A percentile compares a stretch with the other conserved stretches of the same genome.
Conservation (phyloP, 2,329 filamentous ascomycete species). For the Ophiocordyceps camponoti-rufipedis region DNA sequence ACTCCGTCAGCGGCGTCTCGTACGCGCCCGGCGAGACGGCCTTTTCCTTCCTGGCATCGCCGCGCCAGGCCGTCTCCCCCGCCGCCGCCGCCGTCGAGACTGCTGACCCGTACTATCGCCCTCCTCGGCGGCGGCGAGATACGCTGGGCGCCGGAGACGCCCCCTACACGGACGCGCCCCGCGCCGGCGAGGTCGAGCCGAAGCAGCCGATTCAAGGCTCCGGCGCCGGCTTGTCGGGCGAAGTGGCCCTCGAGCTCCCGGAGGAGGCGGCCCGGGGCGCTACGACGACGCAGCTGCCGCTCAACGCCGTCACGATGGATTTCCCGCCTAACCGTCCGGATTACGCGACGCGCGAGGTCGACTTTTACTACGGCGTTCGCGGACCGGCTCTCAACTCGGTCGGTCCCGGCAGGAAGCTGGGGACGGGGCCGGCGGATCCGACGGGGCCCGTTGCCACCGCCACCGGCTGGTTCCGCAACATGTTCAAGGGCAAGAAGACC, state of each 20-base stretch:
- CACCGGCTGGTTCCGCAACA: conserved; percentile 67
- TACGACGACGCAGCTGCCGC: conserved; percentile 25
- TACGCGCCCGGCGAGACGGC: conserved; percentile 49
- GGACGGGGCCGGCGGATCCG: conserved; percentile 87
- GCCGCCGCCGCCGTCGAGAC: conserved; percentile 25
- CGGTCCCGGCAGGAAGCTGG: conserved; percentile 63
- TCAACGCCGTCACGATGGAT: conserved; percentile 10
- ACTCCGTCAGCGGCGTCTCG: conserved; percentile 30
- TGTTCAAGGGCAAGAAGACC: conserved; percentile 59
- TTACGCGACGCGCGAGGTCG: conserved; percentile 85
- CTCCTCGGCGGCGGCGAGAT: conserved; percentile 53
- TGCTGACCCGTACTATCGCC: conserved; percentile 74
- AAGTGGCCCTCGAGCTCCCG: conserved; percentile 20
- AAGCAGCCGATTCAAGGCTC: conserved; percentile 19
- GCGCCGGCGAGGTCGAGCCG: conserved; percentile 12
- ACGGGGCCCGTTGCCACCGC: conserved; percentile 82
- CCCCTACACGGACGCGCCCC: conserved; percentile 12
- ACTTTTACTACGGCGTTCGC: conserved; percentile 90
- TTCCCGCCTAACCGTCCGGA: conserved; percentile 49
- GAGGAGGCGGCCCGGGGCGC: conserved; percentile 21
- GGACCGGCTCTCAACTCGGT: conserved; percentile 75
- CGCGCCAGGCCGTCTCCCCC: conserved; percentile 24
- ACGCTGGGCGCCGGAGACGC: conserved; percentile 25
- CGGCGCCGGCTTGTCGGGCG: conserved; percentile 11
- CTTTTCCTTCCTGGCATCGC: conserved; percentile 50